These are phyloP conservation scores for Plasmodium cynomolgi DNA, from an alignment of 169 alveolate genomes.

Conservation along the genomic window DNA sequence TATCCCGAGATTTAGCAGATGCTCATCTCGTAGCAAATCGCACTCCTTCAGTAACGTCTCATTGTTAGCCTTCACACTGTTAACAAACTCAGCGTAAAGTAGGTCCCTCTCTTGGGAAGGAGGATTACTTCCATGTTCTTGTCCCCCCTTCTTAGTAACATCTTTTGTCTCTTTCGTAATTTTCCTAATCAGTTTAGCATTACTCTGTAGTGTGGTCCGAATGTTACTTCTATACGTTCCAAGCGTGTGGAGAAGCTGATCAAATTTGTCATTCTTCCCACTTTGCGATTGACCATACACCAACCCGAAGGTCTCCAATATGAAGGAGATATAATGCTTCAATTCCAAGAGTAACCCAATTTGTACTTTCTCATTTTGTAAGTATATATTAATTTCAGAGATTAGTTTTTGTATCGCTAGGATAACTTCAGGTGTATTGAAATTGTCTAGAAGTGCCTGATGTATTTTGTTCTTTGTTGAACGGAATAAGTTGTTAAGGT, in stretches of 20 bases:
- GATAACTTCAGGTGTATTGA: conserved; percentile 92
- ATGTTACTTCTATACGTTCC: conserved; percentile 79
- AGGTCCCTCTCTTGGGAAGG: conserved; percentile 80
- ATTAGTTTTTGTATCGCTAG: conserved; percentile 81
- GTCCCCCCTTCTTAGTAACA: conserved; percentile 72
- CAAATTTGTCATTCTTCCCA: conserved; percentile 55
- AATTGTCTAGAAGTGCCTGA: conserved; percentile 78
- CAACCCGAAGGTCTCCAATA: conserved; percentile 81
- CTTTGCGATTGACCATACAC: conserved; percentile 75
- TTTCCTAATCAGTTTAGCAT: conserved; percentile 78
- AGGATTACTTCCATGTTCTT: conserved; percentile 79
- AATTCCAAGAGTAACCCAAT: conserved; percentile 69
- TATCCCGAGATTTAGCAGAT: conserved; percentile 91
- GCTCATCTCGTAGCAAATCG: conserved; percentile 95
- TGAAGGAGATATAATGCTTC: conserved; percentile 77
- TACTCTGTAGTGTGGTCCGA: conserved; percentile 55
- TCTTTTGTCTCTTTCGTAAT: conserved; percentile 77
- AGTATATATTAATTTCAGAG: conserved; percentile 81
- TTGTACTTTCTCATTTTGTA: conserved; percentile 75
- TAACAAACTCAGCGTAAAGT: conserved; percentile 51
- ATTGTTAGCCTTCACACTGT: conserved; percentile 69
- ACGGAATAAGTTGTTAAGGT: conserved; percentile 75
- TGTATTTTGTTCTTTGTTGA: conserved; percentile 71
- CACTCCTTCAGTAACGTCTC: conserved; percentile 85
- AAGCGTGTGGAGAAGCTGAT: conserved; percentile 58